Evolutionary conservation across 345 rosid genomes (phyloP), one percentile per base, ranked within the genome.

Genomic region (Eucalyptus fibrosa): DNA sequence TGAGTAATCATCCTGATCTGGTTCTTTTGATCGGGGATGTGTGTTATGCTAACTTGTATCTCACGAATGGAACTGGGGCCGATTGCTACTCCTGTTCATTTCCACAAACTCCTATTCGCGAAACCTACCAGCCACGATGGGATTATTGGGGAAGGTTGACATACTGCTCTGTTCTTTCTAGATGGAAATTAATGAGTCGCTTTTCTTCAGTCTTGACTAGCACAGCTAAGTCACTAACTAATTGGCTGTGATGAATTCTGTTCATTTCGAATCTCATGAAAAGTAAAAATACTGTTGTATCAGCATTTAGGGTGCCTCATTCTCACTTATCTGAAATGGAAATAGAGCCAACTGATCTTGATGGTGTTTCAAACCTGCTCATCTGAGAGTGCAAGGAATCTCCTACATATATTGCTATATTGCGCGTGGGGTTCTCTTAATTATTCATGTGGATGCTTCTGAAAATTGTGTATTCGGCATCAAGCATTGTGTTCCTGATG

Each of bases 61-160:
- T 92, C 40, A 92, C 98, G 1, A 94, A 96, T 89, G 96, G 97
- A 88, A 93, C 95, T 45, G 93, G 91, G 53, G 87, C 94, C 40
- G 93, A 93, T 87, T 95, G 97, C 90, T 91, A 90, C 92, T 92
- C 94, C 23, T 93, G 94, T 87, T 89, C 94, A 2, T 95, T 97
- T 92, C 30, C 95, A 1, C 86, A 91, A 26, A 91, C 96, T 60
- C 97, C 97, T 11, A 95, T 96, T 50, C 96, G 95, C 24, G 96
- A 95, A 91, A 93, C 94, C 6, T 97, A 95, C 92, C 99, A 97
- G 93, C 99, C 99, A 93, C 97, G 98, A 26, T 97, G 99, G 99
- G 99, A 97, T 90, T 94, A 92, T 88, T 97, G 98, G 99, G 99
- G 99, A 92, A 97, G 99, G 99, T 96, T 49, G 40, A 13, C 87